Base-by-base conservation (phyloP, 306 rosid species). In the Fragaria iinumae region DNA sequence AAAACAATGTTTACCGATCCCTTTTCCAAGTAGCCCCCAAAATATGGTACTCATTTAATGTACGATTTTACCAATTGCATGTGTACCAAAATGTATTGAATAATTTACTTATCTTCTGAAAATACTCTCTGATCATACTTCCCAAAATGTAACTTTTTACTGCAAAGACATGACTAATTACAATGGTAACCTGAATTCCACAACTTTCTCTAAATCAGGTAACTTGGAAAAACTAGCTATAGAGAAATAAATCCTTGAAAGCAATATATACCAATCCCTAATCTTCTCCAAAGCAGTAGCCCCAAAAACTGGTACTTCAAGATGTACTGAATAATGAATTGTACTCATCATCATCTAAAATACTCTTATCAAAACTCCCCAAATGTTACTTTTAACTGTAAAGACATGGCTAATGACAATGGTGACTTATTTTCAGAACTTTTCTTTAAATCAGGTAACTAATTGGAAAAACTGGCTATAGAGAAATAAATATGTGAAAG, bases 391-490 rank as follows among this genome's bases (percentile, higher is more conserved):
- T 21, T 8, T 55, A n/a, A 21, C 27, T 10, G 63, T 56, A 56
- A 3, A n/a, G 29, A 56, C 63, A 56, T 56, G 11, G 63, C 63
- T 56, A 21, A 56, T 56, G 63, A 56, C 14, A 20, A 21, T 21
- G 11, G 52, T 81, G 50, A 48, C 11, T 73, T 67, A 41, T 80
- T 79, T 64, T 48, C 73, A 65, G 23, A 41, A 60, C 73, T 83
- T 77, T 67, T 76, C 71, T 66, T 49, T 81, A 77, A 76, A 82
- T 80, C 83, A 71, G 85, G 87, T 83, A 80, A 82, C 74, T 84
- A 3, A 48, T 3, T 39, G 79, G 68, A 80, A 79, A 77, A 82
- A 71, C 23, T 18, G 1, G 59, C 59, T 52, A 6, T 81, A 72
- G 57, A 27, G 27, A 48, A 86, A 82, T 79, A 69, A 63, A 83